These are phyloP conservation scores for Eucalyptus caleyi DNA, from an alignment of 345 rosid species.

Conservation along the genomic window DNA sequence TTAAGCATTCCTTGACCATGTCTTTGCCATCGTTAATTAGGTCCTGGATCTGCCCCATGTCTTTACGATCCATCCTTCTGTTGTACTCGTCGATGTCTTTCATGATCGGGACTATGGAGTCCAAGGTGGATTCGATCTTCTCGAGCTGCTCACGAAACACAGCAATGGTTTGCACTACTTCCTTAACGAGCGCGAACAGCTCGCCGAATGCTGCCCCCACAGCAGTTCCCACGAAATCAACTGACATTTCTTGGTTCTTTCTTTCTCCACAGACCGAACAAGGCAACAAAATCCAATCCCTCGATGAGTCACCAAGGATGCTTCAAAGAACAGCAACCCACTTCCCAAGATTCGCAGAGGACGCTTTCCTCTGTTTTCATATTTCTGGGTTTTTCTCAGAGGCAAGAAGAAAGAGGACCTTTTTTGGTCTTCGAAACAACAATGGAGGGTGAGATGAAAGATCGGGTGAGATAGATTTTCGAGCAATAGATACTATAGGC, in stretches of 20 bases:
- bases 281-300: too few species aligned
- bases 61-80: neutral
- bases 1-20: neutral
- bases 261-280: too few species aligned
- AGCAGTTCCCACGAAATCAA: too few species aligned
- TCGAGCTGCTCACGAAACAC: rapidly evolving
- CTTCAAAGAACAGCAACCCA: neutral
- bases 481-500: neutral
- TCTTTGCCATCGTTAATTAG: neutral
- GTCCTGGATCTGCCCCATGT: neutral
- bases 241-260: too few species aligned
- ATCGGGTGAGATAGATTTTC: rapidly evolving
- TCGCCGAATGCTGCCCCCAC: too few species aligned
- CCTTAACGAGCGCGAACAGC: neutral
- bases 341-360: neutral
- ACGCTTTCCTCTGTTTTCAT: neutral
- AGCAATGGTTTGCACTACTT: rapidly evolving
- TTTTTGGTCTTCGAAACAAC: neutral
- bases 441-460: neutral
- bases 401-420: neutral
- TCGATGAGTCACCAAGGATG: too few species aligned
- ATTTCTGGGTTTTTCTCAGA: neutral
- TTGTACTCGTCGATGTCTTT: neutral
- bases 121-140: neutral
- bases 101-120: neutral